Base-by-base conservation (phyloP, 2,329 filamentous ascomycete species). In the Paraconiothyrium brasiliense region DNA sequence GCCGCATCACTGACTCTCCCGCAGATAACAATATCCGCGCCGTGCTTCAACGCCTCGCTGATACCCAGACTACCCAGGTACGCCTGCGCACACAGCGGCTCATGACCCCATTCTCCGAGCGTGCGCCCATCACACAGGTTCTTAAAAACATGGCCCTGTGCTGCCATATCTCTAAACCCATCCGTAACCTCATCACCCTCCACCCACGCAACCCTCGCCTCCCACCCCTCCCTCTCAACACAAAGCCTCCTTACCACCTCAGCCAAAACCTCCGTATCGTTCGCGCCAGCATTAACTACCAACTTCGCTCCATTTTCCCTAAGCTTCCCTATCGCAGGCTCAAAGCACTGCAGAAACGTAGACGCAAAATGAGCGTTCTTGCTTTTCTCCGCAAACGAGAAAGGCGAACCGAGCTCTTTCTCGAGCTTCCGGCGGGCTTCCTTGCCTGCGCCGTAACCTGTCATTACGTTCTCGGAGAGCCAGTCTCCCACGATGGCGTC, bases 31-130 rank as follows among this genome's bases (percentile, higher is more conserved):
- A 67, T 64, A 51, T 69, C 66, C 13, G 66, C 66, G 27, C 66
- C 66, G 13, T 50, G 5, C 11, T 37, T 59, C 14, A 69, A 37
- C 9, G 59, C 66, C 22, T 63, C 49, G 2, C 47, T 48, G 47
- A 69, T 66, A 14, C 60, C 66, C 37, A 62, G 41, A n/a, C 79
- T 80, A 0, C 85, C 84, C 8, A 85, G 76, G 62, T 85, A 85
- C 4, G 82, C 83, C 22, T 84, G 81, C 51, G 83, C 82, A 4
- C 76, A 76, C 6, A 80, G 65, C 16, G 61, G 63, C 10, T 70
- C 66, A 47, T 27, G 58, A 7, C 61, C 58, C 61, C 61, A 63
- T 32, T 13, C 79, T 59, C 43, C 20, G 32, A 60, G 34, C 41
- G 57, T 55, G 32, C 44, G 35, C 22, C 58, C 61, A 39, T 58